Evolutionary conservation across 257 asterid species (phyloP).

Genomic region (Coffea canephora): DNA sequence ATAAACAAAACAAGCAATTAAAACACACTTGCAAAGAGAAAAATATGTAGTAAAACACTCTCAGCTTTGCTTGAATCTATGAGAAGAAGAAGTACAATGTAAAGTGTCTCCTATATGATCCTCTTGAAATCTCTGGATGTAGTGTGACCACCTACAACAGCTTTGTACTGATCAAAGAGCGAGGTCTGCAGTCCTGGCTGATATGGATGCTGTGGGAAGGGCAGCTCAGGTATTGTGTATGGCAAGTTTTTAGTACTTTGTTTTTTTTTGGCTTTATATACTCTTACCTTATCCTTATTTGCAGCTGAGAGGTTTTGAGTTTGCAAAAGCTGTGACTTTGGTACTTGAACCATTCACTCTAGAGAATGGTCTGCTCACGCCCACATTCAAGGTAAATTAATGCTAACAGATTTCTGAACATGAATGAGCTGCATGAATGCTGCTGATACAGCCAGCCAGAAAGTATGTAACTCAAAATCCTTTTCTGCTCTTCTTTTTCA

Average conservation of each 20-base stretch:
- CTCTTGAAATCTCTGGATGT: slow-evolving; percentile 16
- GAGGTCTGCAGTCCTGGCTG: slow-evolving; percentile 59
- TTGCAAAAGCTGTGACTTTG: slow-evolving; percentile 62
- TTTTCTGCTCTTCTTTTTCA: slow-evolving; percentile 25
- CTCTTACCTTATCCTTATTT: not conserved
- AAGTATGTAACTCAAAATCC: not conserved
- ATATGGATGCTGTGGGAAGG: slow-evolving; percentile 60
- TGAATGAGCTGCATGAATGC: not conserved
- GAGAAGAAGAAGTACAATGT: not conserved
- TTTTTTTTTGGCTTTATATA: not conserved
- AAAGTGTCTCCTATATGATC: not conserved
- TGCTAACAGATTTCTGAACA: not conserved
- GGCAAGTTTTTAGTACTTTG: not conserved
- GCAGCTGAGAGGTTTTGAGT: slow-evolving; percentile 83
- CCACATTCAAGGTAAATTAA: slow-evolving; percentile 60
- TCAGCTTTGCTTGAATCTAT: not conserved
- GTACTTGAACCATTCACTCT: slow-evolving; percentile 59
- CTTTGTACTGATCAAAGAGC: slow-evolving; percentile 53
- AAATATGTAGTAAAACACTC: not conserved
- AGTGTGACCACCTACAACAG: slow-evolving; percentile 49
- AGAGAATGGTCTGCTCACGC: slow-evolving; percentile 76
- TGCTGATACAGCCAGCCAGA: not conserved
- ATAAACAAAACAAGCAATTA: not conserved
- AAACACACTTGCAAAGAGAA: not conserved
- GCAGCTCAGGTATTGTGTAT: slow-evolving; percentile 57